Evolutionary conservation across 1,284 basidiomycete genomes (phyloP).

Genomic region (Exobasidium cylindrosporum): DNA sequence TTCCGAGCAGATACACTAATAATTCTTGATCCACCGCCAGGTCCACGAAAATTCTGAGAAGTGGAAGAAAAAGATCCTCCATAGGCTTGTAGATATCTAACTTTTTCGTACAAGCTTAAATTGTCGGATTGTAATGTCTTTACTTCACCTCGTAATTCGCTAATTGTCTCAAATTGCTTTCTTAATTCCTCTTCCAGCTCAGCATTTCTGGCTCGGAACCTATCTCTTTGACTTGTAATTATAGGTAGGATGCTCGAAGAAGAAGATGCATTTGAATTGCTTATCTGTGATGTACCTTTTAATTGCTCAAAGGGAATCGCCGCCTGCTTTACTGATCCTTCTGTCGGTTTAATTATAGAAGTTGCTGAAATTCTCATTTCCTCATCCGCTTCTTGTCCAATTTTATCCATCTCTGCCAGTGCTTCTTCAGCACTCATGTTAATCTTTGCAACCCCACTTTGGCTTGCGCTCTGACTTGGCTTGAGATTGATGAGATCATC

Average conservation of each 20-base stretch:
- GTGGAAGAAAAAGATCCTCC: neutral
- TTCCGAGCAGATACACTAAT: slow-evolving; percentile 81
- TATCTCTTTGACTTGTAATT: slow-evolving; percentile 90
- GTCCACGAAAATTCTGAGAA: slow-evolving; percentile 61
- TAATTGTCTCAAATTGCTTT: slow-evolving; percentile 87
- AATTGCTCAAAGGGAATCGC: neutral
- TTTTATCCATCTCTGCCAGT: slow-evolving; percentile 20
- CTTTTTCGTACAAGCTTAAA: slow-evolving; percentile 48
- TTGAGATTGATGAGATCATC: slow-evolving; percentile 81
- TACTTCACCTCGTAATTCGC: slow-evolving; percentile 61
- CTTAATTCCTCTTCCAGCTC: slow-evolving; percentile 96
- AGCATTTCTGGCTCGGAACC: slow-evolving; percentile 89
- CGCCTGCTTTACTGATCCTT: too few relatives aligned
- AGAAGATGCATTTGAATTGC: slow-evolving; percentile 1
- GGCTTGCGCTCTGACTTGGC: neutral
- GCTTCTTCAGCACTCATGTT: slow-evolving; percentile 20
- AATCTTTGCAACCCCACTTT: neutral
- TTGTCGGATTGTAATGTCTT: slow-evolving; percentile 48
- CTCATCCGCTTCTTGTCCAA: slow-evolving; percentile 3
- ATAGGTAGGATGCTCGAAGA: slow-evolving; percentile 60
- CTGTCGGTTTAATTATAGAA: neutral
- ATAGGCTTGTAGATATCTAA: slow-evolving; percentile 46
- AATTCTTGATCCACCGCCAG: neutral
- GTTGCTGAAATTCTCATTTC: neutral
- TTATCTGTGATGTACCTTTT: slow-evolving; percentile 3